These are phyloP conservation scores for Ustilago tritici DNA, from an alignment of 1,284 basidiomycete species.

Conservation along the genomic window DNA sequence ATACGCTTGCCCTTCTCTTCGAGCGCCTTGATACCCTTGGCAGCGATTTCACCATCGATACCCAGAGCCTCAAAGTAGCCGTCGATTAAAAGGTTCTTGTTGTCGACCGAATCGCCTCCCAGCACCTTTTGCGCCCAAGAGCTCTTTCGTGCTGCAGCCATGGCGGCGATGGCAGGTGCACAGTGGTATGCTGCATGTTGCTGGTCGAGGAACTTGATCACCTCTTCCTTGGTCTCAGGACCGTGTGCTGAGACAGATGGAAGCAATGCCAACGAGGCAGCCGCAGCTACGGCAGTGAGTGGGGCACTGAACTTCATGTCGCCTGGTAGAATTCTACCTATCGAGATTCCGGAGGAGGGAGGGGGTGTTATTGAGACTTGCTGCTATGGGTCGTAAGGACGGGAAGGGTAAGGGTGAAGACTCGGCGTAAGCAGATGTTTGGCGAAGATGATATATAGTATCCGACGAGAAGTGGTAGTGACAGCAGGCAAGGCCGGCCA, in stretches of 20 bases:
- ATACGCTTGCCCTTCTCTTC: slow-evolving; percentile 60
- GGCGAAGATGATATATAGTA: slow-evolving; percentile 6
- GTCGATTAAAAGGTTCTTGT: slow-evolving; percentile 70
- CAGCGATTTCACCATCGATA: slow-evolving; percentile 43
- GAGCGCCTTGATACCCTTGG: slow-evolving; percentile 52
- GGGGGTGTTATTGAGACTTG: background rate
- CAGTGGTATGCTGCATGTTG: slow-evolving; percentile 70
- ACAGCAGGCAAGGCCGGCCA: background rate
- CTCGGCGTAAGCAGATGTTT: background rate
- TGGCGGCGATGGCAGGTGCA: slow-evolving; percentile 69
- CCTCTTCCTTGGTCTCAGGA: slow-evolving; percentile 65
- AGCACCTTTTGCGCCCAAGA: slow-evolving; percentile 63
- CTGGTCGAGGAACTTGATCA: slow-evolving; percentile 62
- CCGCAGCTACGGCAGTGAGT: slow-evolving; percentile 37
- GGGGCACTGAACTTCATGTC: slow-evolving; percentile 47
- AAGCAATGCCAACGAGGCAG: slow-evolving; percentile 38
- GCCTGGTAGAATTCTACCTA: slow-evolving; percentile 2
- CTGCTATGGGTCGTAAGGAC: background rate
- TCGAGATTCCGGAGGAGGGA: background rate
- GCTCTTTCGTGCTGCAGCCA: slow-evolving; percentile 66
- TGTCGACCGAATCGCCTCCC: slow-evolving; percentile 59
- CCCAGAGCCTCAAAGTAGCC: slow-evolving; percentile 63
- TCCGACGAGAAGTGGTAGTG: background rate
- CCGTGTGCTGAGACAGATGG: slow-evolving; percentile 59
- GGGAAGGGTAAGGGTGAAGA: background rate